Conservation (phyloP, 305 asterid species). For the Lippia alba region DNA sequence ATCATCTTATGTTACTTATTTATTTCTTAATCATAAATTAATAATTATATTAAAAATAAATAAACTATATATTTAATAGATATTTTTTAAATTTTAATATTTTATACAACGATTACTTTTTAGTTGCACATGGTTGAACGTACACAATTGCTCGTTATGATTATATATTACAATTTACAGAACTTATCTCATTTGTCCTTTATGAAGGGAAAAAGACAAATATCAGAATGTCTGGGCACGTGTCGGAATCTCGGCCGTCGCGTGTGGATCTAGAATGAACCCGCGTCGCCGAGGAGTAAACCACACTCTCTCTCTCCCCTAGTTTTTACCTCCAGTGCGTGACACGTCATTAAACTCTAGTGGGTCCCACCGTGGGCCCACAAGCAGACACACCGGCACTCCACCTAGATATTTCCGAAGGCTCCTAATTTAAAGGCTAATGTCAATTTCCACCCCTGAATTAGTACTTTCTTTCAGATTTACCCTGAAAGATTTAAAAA, state of each 20-base stretch:
- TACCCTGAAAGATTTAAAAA: not conserved
- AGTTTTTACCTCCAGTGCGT: constrained; percentile 39
- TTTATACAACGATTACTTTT: no score
- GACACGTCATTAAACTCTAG: constrained; percentile 36
- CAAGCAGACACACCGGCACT: constrained; percentile 39
- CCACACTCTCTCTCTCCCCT: constrained; percentile 5
- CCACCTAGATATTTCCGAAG: constrained; percentile 9
- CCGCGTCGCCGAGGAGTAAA: constrained; percentile 10
- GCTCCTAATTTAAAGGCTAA: constrained; percentile 9
- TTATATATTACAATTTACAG: not conserved
- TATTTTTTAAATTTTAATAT: no score
- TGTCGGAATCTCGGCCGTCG: constrained; percentile 32
- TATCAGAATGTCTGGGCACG: constrained; percentile 18
- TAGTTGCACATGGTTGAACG: no score
- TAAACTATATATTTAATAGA: no score
- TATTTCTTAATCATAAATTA: no score
- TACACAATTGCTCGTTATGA: no score
- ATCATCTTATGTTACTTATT: no score
- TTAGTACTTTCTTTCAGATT: not conserved
- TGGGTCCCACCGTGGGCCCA: constrained; percentile 37
- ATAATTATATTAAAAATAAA: no score
- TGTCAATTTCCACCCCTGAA: not conserved
- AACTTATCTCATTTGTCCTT: constrained; percentile 12
- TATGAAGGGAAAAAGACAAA: not conserved
- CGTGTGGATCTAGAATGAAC: constrained; percentile 29